phyloP scores from a whole-genome alignment of 177 flowering plant genomes.

The Vitis hybrid region DNA sequence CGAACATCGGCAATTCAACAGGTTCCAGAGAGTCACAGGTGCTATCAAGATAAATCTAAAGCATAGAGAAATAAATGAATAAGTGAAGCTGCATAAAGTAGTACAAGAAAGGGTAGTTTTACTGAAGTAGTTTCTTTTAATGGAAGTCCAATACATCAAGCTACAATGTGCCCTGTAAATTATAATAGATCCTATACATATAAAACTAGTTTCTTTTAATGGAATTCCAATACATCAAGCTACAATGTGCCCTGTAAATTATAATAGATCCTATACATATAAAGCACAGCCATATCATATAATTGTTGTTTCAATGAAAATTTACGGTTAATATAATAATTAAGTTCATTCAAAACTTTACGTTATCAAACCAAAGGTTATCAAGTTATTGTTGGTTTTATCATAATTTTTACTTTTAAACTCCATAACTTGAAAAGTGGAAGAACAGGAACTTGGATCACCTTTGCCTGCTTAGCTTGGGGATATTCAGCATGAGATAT shows the following conservation, averaged over 20 bases:
- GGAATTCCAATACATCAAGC: background rate
- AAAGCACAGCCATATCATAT: too few relatives aligned
- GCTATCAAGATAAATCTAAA: conserved; percentile 10
- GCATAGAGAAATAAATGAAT: background rate
- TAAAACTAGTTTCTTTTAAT: background rate
- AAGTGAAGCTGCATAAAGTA: background rate
- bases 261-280: background rate
- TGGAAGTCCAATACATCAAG: background rate
- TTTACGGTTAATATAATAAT: background rate
- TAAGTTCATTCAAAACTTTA: background rate
- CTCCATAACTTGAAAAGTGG: background rate
- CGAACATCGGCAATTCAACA: conserved; percentile 22
- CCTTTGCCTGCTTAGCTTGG: conserved; percentile 9
- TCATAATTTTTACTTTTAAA: background rate
- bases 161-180: background rate
- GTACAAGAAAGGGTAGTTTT: background rate
- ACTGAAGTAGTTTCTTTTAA: background rate
- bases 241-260: background rate
- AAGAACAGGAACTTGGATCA: background rate
- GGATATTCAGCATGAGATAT: conserved; percentile 4
- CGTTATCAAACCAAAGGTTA: too few relatives aligned
- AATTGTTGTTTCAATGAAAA: too few relatives aligned
- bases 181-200: background rate
- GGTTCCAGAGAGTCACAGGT: conserved; percentile 14
- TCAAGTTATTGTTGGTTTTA: background rate